phyloP scores from a whole-genome alignment of 306 rosid species.

The Boehmeria nivea region DNA sequence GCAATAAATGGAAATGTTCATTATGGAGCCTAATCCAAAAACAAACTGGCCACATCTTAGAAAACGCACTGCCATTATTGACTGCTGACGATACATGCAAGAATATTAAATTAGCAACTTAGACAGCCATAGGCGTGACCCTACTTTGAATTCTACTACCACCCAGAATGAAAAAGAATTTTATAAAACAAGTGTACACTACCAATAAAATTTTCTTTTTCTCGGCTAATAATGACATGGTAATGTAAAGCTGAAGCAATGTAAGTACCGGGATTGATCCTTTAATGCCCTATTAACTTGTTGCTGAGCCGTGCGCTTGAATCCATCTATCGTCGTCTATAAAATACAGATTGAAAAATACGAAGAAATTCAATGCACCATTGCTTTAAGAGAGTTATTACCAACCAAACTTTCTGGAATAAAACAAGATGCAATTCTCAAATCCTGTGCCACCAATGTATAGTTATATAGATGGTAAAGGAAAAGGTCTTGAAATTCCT shows the following conservation, averaged over 20 bases:
- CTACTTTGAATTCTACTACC: too few relatives aligned
- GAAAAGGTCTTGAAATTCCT: too few relatives aligned
- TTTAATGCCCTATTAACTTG: constrained; percentile 90
- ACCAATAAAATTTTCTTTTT: not conserved
- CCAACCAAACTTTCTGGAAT: constrained; percentile 7
- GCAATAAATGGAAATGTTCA: constrained; percentile 18
- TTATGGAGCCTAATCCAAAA: constrained; percentile 13
- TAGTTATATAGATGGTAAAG: too few relatives aligned
- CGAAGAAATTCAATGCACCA: constrained; percentile 15
- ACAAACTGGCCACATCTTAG: not conserved
- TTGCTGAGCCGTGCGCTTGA: constrained; percentile 94
- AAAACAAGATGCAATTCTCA: constrained; percentile 12
- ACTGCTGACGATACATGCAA: too few relatives aligned
- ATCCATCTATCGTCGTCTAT: constrained; percentile 82
- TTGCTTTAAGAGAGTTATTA: constrained; percentile 5
- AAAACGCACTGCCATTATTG: not conserved
- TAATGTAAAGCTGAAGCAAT: constrained; percentile 4
- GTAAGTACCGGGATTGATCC: constrained; percentile 68
- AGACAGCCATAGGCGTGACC: too few relatives aligned
- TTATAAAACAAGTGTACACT: too few relatives aligned
- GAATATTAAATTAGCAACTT: too few relatives aligned
- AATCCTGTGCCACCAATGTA: too few relatives aligned
- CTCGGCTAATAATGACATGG: not conserved
- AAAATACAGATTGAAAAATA: constrained; percentile 28
- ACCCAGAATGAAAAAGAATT: too few relatives aligned